Base-by-base conservation (phyloP, 148 eudicot species). In the Chenopodium suecicum region DNA sequence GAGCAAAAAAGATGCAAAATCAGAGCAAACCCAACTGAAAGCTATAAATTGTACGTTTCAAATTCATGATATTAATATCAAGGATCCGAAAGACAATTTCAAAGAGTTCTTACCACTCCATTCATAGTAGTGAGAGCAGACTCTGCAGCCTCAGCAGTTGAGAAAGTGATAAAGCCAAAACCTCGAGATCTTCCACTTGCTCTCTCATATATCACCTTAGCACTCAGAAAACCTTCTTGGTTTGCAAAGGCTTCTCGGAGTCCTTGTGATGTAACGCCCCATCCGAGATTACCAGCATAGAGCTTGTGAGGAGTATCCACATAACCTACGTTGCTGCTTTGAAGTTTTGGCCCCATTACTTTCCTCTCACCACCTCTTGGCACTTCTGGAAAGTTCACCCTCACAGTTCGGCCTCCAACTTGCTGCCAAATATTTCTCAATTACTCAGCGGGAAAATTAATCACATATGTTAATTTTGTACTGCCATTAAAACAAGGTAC, bases 381-480 rank as follows among this genome's bases (percentile, higher is more conserved):
- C 70, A 95, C 98, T 86, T 95, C 97, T 4, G 98, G 98, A 77
- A 95, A 91, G 90, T 93, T 95, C 73, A 95, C 98, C 88, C 87
- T 93, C 79, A 92, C 90, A 11, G 97, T 87, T 60, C 98, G 88
- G 4, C 96, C 97, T 78, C 94, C 98, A 32, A 95, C 79, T 90
- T 88, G 93, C 98, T 95, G 90, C 84, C 79, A 73, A 41, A 1
- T 31, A 17, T 74, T 34, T 82, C 73, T 9, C 32, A 29, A 44
- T 74, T 54, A 79, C 70, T 52, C 14, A 4, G 32, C 32, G 29
- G 65, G 60, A 10, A 17, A 27, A 13, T 27, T 70, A 50, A 68
- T 79, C 9, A 16, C 6, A 23, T 25, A 62, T 11, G 25, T 50
- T 50, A 22, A 62, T n/a, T 62, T 22, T 20, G 66, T 62, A 62